These are phyloP conservation scores for Solanum piurae DNA, from an alignment of 257 asterid genomes.

Conservation along the genomic window DNA sequence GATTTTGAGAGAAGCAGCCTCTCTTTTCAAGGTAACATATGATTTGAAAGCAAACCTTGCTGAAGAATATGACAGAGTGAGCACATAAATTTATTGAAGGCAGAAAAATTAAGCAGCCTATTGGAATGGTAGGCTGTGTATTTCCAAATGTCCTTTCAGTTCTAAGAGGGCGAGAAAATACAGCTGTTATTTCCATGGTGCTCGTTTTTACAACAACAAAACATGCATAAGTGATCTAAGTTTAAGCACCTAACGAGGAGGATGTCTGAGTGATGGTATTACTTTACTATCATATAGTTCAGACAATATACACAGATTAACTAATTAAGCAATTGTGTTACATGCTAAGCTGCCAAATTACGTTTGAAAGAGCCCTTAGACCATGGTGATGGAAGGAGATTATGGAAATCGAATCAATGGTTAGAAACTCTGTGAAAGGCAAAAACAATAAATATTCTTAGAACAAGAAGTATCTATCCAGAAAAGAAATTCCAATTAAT, in stretches of 20 bases:
- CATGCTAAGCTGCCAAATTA: not conserved
- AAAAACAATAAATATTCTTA: not conserved
- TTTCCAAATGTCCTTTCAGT: not conserved
- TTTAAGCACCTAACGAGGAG: not conserved
- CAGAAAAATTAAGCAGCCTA: not conserved
- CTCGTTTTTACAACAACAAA: not conserved
- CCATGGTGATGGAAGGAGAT: not conserved
- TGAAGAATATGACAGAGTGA: conserved; percentile 14
- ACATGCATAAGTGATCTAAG: not conserved
- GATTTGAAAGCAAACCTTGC: conserved; percentile 69
- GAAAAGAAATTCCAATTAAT: not conserved
- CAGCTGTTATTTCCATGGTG: not conserved
- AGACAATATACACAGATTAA: not conserved
- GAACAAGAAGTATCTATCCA: not conserved
- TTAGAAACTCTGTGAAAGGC: not conserved
- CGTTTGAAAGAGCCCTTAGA: not conserved
- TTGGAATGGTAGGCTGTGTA: not conserved
- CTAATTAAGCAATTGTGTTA: not conserved
- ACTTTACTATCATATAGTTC: not conserved
- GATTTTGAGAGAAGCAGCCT: conserved; percentile 70
- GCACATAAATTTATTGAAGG: not conserved
- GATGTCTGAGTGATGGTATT: not conserved
- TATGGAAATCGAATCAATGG: not conserved
- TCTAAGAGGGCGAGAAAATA: not conserved
- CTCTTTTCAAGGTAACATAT: conserved; percentile 44